Conservation (phyloP, 2,329 filamentous ascomycete species). For the Calonectria fujianensis region DNA sequence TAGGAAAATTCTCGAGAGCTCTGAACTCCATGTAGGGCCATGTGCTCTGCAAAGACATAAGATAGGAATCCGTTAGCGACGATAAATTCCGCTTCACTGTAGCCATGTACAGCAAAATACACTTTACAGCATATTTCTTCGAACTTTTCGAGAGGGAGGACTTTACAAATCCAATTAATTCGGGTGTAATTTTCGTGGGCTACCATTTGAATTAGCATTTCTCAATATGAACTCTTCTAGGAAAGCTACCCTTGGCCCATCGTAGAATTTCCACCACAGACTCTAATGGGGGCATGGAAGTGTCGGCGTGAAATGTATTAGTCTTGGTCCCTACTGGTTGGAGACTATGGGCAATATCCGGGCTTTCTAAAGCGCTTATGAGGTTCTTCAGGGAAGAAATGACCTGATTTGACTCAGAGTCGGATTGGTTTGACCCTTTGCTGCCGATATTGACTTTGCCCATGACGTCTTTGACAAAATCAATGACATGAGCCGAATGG, state of each 20-base stretch:
- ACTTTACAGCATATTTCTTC: conserved; percentile 58
- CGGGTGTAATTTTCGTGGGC: conserved; percentile 52
- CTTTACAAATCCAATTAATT: conserved; percentile 57
- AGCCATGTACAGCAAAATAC: conserved; percentile 60
- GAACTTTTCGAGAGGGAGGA: conserved; percentile 58
- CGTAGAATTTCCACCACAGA: conserved; percentile 53
- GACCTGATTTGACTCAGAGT: background rate
- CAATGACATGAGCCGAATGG: conserved; percentile 58
- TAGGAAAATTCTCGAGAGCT: conserved; percentile 51
- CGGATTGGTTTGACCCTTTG: background rate
- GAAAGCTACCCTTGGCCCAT: conserved; percentile 58
- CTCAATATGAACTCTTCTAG: accelerated
- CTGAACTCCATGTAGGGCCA: conserved; percentile 47
- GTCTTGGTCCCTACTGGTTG: background rate
- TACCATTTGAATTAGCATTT: conserved; percentile 33
- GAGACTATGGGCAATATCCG: background rate
- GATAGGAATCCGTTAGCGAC: conserved; percentile 61
- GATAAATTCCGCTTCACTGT: conserved; percentile 58
- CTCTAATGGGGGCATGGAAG: conserved; percentile 55
- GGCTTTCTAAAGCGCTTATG: conserved; percentile 18
- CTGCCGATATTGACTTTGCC: background rate
- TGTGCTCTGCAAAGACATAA: conserved; percentile 60
- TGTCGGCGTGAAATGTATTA: background rate
- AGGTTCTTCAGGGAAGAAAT: conserved; percentile 41
- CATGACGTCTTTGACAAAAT: conserved; percentile 57